Conservation (phyloP, 768 basidiomycete species). For the Tephrocybe rancida region DNA sequence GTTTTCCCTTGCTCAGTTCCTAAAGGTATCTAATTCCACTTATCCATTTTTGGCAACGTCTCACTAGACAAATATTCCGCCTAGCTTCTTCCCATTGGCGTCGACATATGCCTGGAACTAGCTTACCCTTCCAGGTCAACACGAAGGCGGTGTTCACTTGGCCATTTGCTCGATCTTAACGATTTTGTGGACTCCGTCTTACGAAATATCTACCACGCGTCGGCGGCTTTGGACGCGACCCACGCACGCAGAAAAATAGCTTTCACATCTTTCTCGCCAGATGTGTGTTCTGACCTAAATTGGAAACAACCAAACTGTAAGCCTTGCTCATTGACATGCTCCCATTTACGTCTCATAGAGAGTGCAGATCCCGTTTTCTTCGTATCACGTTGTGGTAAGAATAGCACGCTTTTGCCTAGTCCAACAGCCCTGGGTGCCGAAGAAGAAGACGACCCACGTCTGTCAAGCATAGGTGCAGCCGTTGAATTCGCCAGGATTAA, state of each 20-base stretch:
- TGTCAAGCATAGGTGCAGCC: constrained; percentile 81
- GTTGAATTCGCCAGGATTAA: constrained; percentile 93
- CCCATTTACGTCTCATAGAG: not conserved
- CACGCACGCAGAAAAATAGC: constrained; percentile 74
- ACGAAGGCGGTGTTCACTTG: constrained; percentile 41
- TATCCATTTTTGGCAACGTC: not conserved
- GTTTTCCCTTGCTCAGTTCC: constrained; percentile 72
- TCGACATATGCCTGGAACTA: constrained; percentile 85
- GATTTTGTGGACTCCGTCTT: constrained; percentile 83
- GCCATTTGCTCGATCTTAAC: constrained; percentile 72
- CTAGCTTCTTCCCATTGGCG: constrained; percentile 57
- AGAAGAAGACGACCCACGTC: constrained; percentile 48
- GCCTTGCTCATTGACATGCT: constrained; percentile 18
- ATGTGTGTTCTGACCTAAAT: constrained; percentile 88
- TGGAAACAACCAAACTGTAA: constrained; percentile 99
- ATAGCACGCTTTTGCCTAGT: constrained; percentile 35
- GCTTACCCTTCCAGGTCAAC: constrained; percentile 68
- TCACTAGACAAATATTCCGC: constrained; percentile 10
- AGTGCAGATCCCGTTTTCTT: constrained; percentile 91
- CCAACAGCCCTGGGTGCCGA: constrained; percentile 40
- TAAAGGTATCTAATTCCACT: constrained; percentile 54
- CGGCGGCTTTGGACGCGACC: constrained; percentile 50
- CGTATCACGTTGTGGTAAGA: constrained; percentile 82
- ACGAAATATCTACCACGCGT: constrained; percentile 76
- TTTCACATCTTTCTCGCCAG: constrained; percentile 92